Evolutionary conservation across 371 early-diverging fungal species (phyloP), one percentile per base, ranked within the genome.

Genomic region (Funneliformis caledonium): DNA sequence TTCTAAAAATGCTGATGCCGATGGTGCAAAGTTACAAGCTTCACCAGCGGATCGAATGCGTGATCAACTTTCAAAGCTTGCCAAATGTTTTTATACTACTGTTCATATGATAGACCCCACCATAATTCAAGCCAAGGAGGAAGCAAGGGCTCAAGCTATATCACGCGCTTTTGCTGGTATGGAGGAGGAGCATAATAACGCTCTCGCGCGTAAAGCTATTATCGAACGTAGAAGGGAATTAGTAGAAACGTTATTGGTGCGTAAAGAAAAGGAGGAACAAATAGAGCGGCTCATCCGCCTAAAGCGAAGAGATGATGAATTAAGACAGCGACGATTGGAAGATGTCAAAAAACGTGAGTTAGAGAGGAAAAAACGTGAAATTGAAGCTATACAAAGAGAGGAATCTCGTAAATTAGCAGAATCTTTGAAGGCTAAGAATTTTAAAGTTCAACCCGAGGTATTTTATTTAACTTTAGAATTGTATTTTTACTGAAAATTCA

Each of bases 161-260:
- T 82, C 89, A 60, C 87, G 88, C 74, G 94, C 95, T 43, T 84
- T 94, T 60, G 85, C 87, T 80, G 87, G 88, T 72, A 90, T 93
- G 85, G 92, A 93, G 82, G 91, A 93, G 85, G 99, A 98, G 88
- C 94, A 95, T 87, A 90, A 92, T 84, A 85, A 87, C 16, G 92
- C 94, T 43, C 83, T 93, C 45, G 92, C 91, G 48, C 92, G 98
- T 81, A 93, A 95, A 87, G 87, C 89, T 12, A 89, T 96, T 52
- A 96, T 98, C 81, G 97, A 97, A 83, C 94, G 93, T 81, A 93
- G 96, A 86, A 97, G 97, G 91, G 97, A 97, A 85, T 85, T 95
- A 16, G 90, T 94, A 72, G 97, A 97, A 85, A 93, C 91, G 31
- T 89, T 94, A 80, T 84, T 91, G 76, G 89, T 91, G 12, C 94